Evolutionary conservation across 305 asterid genomes (phyloP).

Genomic region (Fraxinus sp.): DNA sequence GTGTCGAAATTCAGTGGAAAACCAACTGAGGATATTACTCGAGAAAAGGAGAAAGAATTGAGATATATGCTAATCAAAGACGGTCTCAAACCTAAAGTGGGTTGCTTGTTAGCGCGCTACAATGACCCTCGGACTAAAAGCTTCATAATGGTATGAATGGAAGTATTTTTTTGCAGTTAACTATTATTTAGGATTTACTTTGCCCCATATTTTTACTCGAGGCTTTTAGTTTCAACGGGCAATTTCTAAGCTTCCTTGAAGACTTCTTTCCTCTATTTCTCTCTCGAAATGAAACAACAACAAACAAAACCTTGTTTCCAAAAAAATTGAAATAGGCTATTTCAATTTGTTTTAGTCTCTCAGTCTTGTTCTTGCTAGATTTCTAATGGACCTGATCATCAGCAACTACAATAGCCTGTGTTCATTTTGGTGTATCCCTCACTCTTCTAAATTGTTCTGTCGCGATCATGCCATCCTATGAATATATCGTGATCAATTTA

Average conservation of each 20-base stretch:
- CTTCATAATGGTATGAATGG: constrained; percentile 56
- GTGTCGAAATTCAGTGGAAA: constrained; percentile 31
- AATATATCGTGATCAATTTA: background rate
- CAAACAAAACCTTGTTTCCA: background rate
- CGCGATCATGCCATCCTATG: background rate
- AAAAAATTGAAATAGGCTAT: background rate
- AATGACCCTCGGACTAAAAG: constrained; percentile 84
- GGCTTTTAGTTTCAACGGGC: background rate
- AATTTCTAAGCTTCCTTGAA: background rate
- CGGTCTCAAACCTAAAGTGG: constrained; percentile 55
- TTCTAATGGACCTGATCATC: background rate
- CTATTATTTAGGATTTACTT: background rate
- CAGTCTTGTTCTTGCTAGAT: background rate
- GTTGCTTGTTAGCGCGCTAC: constrained; percentile 81
- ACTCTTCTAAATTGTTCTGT: background rate
- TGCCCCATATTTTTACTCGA: background rate
- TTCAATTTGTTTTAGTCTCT: background rate
- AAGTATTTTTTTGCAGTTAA: background rate
- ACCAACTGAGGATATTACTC: constrained; percentile 60
- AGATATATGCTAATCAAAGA: constrained; percentile 46
- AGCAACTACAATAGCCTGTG: background rate
- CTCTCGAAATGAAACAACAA: background rate
- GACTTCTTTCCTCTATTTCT: background rate
- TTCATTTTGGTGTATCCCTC: background rate
- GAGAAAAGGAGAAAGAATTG: constrained; percentile 58